phyloP scores from a whole-genome alignment of 2,329 filamentous ascomycete species.

The Aspergillus sp. region DNA sequence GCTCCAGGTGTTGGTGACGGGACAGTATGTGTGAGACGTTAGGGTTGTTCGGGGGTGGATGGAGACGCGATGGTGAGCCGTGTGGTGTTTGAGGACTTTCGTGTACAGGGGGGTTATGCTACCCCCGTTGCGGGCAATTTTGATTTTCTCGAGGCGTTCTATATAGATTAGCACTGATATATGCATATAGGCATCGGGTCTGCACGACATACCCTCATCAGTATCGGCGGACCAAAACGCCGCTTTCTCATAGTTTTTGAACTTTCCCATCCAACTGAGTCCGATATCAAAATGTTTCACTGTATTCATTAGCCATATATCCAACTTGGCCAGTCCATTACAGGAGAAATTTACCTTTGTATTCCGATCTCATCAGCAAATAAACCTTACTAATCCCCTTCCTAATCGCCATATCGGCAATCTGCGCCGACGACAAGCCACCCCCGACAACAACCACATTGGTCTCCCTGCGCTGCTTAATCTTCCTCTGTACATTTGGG shows the following conservation, averaged over 20 bases:
- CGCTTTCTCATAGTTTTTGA: constrained; percentile 67
- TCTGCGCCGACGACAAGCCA: constrained; percentile 66
- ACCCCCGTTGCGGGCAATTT: constrained; percentile 62
- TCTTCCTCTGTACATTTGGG: constrained; percentile 44
- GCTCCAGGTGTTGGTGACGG: constrained; percentile 40
- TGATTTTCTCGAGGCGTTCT: constrained; percentile 60
- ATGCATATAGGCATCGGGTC: neutral
- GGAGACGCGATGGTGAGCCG: constrained; percentile 44
- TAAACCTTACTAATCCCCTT: constrained; percentile 60
- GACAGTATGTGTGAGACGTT: constrained; percentile 44
- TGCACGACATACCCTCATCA: constrained; percentile 44
- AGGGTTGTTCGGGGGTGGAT: constrained; percentile 54
- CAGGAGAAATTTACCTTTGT: constrained; percentile 31
- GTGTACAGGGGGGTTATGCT: constrained; percentile 63
- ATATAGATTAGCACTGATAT: neutral
- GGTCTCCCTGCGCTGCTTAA: constrained; percentile 45
- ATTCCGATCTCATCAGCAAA: constrained; percentile 56
- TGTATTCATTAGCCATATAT: constrained; percentile 5
- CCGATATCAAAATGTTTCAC: constrained; percentile 73
- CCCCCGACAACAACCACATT: constrained; percentile 65
- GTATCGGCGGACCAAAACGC: constrained; percentile 69
- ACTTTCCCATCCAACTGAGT: constrained; percentile 74
- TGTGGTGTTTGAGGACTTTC: constrained; percentile 57
- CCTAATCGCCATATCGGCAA: constrained; percentile 58
- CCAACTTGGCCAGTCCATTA: neutral